phyloP scores from a whole-genome alignment of 83 land plant species.

The Thuja plicata region DNA sequence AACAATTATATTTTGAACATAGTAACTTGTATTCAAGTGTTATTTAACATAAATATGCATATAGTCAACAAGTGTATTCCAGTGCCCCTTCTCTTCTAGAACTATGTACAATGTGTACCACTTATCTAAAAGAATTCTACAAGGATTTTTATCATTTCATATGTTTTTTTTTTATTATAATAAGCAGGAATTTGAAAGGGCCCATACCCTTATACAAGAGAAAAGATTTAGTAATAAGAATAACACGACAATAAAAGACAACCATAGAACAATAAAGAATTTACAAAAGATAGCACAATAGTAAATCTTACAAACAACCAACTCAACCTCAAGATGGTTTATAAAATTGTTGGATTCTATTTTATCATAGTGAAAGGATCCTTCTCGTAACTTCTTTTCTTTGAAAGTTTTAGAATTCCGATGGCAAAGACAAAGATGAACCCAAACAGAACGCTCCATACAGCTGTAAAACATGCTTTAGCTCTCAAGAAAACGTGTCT shows the following conservation, averaged over 20 bases:
- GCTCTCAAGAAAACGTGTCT: conserved; percentile 37
- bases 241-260: too few relatives aligned
- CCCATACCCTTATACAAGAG: too few relatives aligned
- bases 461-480: conserved; percentile 44
- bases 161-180: background rate
- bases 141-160: background rate
- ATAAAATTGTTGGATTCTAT: too few relatives aligned
- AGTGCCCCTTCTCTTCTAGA: background rate
- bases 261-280: too few relatives aligned
- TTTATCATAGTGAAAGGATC: too few relatives aligned
- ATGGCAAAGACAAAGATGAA: conserved; percentile 53
- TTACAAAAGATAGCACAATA: too few relatives aligned
- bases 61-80: background rate
- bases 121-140: background rate
- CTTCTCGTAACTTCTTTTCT: too few relatives aligned
- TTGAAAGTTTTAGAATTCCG: conserved; percentile 33
- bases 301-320: too few relatives aligned
- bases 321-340: too few relatives aligned
- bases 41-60: background rate
- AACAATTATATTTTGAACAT: background rate
- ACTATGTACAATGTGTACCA: background rate
- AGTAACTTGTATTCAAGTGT: background rate
- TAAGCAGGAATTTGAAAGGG: too few relatives aligned
- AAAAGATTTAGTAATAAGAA: too few relatives aligned
- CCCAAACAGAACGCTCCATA: conserved; percentile 47